Evolutionary conservation across 129 eudicot species (phyloP).

Genomic region (Kitagawia praeruptora): DNA sequence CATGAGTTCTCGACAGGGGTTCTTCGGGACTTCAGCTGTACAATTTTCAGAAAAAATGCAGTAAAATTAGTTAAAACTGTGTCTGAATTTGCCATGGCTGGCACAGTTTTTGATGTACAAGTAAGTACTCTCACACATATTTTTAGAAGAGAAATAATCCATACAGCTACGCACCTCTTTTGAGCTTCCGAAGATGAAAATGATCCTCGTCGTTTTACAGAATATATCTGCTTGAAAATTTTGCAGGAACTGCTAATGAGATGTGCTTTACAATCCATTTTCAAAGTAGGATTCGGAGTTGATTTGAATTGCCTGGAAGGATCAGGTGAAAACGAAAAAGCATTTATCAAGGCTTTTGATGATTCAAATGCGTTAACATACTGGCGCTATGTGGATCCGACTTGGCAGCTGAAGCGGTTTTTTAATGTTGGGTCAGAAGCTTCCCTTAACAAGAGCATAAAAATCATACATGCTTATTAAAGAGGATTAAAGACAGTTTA

Average conservation of each 20-base stretch:
- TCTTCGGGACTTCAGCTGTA: conserved; percentile 1
- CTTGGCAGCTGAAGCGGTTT: conserved; percentile 4
- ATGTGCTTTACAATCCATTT: conserved; percentile 1
- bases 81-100: background rate
- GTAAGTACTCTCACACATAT: background rate
- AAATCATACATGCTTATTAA: background rate
- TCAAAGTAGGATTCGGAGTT: conserved; percentile 3
- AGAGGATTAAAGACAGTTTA: too few species aligned
- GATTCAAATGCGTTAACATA: background rate
- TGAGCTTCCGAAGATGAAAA: background rate
- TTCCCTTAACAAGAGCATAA: background rate
- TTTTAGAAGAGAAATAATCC: background rate
- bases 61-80: background rate
- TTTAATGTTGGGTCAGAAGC: background rate
- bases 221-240: background rate
- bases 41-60: background rate
- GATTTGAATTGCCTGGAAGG: conserved; percentile 6
- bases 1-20: conserved; percentile 6
- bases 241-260: background rate
- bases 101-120: background rate
- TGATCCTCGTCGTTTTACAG: background rate
- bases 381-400: conserved; percentile 2
- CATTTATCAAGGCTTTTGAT: background rate
- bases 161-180: background rate
- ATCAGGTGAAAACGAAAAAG: background rate